A percentile compares a stretch with the other conserved stretches of the same genome.
These are phyloP conservation scores for Xylaria longipes DNA, from an alignment of 495 filamentous ascomycete genomes.

Conservation along the genomic window DNA sequence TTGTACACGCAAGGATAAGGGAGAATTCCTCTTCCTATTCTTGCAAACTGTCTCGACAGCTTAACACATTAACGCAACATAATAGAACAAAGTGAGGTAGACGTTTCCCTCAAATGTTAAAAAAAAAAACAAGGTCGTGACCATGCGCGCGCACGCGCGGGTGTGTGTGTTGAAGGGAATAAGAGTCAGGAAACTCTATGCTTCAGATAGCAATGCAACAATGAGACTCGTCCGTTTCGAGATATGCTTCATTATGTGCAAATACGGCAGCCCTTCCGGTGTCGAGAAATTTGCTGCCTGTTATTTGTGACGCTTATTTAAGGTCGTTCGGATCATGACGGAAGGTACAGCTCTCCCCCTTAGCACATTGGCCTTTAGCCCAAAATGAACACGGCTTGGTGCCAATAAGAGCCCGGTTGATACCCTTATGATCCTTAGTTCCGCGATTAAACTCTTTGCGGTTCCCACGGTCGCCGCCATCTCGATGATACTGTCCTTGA, in stretches of 20 bases:
- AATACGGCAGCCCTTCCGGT: not conserved
- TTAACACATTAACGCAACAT: not conserved
- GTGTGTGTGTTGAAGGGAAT: not conserved
- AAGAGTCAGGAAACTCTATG: not conserved
- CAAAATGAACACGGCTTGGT: conserved; percentile 79
- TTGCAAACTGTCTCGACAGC: not conserved
- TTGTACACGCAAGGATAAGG: conserved; percentile 4
- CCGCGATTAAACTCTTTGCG: conserved; percentile 35
- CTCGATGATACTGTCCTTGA: conserved; percentile 35
- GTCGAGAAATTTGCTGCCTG: not conserved
- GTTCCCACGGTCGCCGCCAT: conserved; percentile 34
- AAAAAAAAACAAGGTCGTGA: not conserved
- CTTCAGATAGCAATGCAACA: not conserved
- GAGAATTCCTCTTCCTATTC: not conserved
- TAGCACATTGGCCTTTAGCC: conserved; percentile 77
- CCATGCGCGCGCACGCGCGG: too few relatives aligned
- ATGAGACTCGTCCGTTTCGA: not conserved
- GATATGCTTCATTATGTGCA: not conserved
- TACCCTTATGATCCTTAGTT: conserved; percentile 45
- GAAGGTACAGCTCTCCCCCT: conserved; percentile 86
- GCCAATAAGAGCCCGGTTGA: conserved; percentile 53
- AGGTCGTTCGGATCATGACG: conserved; percentile 63
- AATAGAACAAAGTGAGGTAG: not conserved
- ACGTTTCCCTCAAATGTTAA: not conserved
- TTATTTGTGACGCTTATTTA: conserved; percentile 3